Base-by-base conservation (phyloP, 495 filamentous ascomycete species). In the Glutinoglossum americanum region DNA sequence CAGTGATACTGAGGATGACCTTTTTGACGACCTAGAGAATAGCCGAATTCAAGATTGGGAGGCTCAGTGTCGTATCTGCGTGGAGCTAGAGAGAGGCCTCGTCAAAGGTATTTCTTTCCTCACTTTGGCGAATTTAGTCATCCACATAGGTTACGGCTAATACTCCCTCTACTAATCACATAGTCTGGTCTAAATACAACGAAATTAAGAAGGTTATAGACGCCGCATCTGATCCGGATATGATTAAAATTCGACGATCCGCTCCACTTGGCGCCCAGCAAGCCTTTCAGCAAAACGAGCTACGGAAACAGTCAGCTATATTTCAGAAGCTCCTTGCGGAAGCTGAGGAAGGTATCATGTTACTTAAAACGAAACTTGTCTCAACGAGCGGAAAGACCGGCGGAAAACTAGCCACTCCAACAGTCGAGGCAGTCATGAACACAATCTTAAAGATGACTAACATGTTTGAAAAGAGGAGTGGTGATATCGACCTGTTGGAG, bases 361-460 rank as follows among this genome's bases (percentile, higher is more conserved):
- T 94, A 51, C 76, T 97, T n/a, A 81, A 83, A 60, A 81, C 89
- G 2, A 85, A 82, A 62, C 73, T 97, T 25, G 81, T 84, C 1
- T 74, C 78, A 17, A 65, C 71, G n/a, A 64, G 68, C 1, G 66
- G 63, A 26, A 57, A 67, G 13, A 64, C 69, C 0, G 59, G 21
- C 58, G 64, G 47, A 49, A 56, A 53, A 19, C 51, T 32, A 13
- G 64, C 74, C 45, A 71, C 74, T n/a, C 93, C 92, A 1, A 96
- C 90, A 0, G 83, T 95, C 0, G 93, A 96, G 61, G 87, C 87
- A 8, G 87, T 97, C 21, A 79, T 85, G 47, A 84, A 83, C 54
- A 97, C 93, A 6, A 94, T 99, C 60, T 72, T 72, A 55, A 95
- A 92, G 57, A 85, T 99, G 79, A 97, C 89, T 55, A 79, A 71